phyloP scores from a whole-genome alignment of 306 rosid species.

The Citrullus colocynthis region DNA sequence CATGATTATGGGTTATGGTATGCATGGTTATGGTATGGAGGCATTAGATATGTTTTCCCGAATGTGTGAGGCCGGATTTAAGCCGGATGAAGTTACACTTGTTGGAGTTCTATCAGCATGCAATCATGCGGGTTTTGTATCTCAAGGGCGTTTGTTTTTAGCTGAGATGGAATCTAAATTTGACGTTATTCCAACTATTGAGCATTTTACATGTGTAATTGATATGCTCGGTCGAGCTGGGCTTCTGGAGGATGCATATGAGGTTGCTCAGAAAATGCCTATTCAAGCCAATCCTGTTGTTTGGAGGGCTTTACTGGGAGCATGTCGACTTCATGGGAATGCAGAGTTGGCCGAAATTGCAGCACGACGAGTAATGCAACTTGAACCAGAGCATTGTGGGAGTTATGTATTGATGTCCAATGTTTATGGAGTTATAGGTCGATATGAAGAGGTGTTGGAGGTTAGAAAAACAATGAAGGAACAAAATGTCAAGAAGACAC shows the following conservation, averaged over 20 bases:
- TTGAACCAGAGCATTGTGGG: constrained; percentile 67
- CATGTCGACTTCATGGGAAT: constrained; percentile 55
- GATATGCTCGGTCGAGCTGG: constrained; percentile 89
- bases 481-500: constrained; percentile 63
- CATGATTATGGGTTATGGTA: constrained; percentile 67
- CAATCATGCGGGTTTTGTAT: constrained; percentile 61
- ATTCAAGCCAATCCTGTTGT: constrained; percentile 50
- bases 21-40: constrained; percentile 53
- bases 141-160: constrained; percentile 49
- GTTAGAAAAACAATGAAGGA: constrained; percentile 60
- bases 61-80: constrained; percentile 35
- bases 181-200: constrained; percentile 55
- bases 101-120: constrained; percentile 66
- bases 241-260: constrained; percentile 43
- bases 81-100: constrained; percentile 52
- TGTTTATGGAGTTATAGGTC: constrained; percentile 52
- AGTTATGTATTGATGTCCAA: constrained; percentile 69
- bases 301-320: constrained; percentile 74
- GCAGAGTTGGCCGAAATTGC: constrained; percentile 52
- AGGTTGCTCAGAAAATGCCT: constrained; percentile 41
- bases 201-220: constrained; percentile 67
- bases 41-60: constrained; percentile 37
- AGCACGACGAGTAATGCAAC: constrained; percentile 41
- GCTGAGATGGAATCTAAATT: constrained; percentile 42
- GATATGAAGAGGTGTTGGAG: constrained; percentile 52